phyloP scores from a whole-genome alignment of 2,329 filamentous ascomycete genomes.

The Hypomyces rosellus region DNA sequence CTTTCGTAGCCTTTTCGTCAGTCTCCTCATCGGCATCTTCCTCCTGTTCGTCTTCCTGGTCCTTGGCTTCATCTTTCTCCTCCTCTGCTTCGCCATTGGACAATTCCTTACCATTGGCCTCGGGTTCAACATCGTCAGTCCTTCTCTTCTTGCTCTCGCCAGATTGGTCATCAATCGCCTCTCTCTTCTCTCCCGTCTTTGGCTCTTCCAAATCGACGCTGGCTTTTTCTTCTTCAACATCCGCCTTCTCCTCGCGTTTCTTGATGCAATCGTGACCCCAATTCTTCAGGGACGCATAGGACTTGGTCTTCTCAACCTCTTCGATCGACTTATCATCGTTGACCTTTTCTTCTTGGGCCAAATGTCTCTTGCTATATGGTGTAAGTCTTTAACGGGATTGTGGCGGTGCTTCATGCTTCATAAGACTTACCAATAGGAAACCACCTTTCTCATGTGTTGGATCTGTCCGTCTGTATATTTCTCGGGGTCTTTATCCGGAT shows the following conservation, averaged over 20 bases:
- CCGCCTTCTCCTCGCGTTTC: conserved; percentile 17
- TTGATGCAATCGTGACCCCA: conserved; percentile 53
- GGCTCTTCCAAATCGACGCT: conserved; percentile 10
- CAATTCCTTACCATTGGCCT: conserved; percentile 4
- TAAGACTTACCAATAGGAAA: conserved; percentile 48
- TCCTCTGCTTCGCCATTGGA: not conserved
- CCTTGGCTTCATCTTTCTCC: conserved; percentile 1
- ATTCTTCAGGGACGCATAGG: conserved; percentile 56
- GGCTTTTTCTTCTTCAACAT: conserved; percentile 10
- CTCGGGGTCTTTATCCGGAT: conserved; percentile 49
- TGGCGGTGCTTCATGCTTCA: not conserved
- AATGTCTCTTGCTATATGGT: conserved; percentile 48
- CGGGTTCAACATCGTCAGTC: conserved; percentile 13
- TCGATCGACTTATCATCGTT: conserved; percentile 46
- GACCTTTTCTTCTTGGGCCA: conserved; percentile 55
- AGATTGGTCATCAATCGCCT: conserved; percentile 15
- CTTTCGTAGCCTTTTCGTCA: conserved; percentile 17
- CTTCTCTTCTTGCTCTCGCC: conserved; percentile 28
- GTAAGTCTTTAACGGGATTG: not conserved
- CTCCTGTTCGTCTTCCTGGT: conserved; percentile 11
- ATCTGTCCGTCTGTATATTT: conserved; percentile 51
- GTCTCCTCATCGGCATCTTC: conserved; percentile 7
- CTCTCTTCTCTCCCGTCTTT: conserved; percentile 23
- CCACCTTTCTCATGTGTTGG: conserved; percentile 56
- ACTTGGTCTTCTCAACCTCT: conserved; percentile 43